Evolutionary conservation across 1,139 yeast genomes (phyloP), one percentile per base, ranked within the genome.

Genomic region (Yamadazyma spencermartinsiae): DNA sequence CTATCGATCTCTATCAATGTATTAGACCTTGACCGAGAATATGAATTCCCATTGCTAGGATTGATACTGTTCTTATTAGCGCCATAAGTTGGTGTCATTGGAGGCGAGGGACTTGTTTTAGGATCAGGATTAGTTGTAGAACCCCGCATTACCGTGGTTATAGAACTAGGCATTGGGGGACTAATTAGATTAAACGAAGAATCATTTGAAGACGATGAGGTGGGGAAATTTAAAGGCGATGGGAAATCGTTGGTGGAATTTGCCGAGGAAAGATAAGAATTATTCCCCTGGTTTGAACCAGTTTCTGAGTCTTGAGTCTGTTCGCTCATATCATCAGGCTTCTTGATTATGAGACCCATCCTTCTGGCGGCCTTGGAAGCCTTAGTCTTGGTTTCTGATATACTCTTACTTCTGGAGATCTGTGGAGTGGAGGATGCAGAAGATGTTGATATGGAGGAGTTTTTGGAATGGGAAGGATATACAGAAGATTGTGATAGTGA

Each of bases 311-410:
- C 34, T 20, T 40, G 37, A 10, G 32, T 16, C 15, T 45, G 50
- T 8, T 49, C 49, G n/a, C 30, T 8, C 3, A 40, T 36, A 9
- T 58, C 64, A 4, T 61, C 65, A 1, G 67, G 57, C 41, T 70
- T 70, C 34, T 76, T 74, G 38, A 76, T 76, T 24, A 83, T 79
- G 25, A 83, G 70, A 0, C 89, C 89, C 87, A 82, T 82, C 44
- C 89, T 66, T 44, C 73, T 55, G 0, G 75, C 68, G 2, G 77
- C 76, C 52, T 79, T 81, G 3, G 83, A 76, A 1, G 88, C 84
- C 37, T 81, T 74, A 2, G 80, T 65, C 40, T 69, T 68, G 14
- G 79, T 72, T 40, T 78, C 85, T n/a, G 82, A 76, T 13, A 78
- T 69, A 41, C 82, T 76, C 46, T 82, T 69, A 6, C 79, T 63